Base-by-base conservation (phyloP, 768 basidiomycete genomes). In the Mycena galericulata region DNA sequence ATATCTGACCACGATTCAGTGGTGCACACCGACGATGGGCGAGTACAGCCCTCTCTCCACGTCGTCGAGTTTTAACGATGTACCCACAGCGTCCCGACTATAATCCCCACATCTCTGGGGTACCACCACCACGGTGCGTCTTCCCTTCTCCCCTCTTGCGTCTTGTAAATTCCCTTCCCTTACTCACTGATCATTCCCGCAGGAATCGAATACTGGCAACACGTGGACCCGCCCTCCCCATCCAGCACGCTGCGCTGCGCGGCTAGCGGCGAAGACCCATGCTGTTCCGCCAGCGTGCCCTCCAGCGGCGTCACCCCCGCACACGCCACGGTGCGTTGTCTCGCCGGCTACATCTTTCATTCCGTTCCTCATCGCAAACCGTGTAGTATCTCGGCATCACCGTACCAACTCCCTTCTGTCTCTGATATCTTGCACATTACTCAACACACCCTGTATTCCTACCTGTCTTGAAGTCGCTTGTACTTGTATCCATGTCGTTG, bases 121-220 rank as follows among this genome's bases (percentile, higher is more conserved):
- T 89, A 88, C 74, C 83, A 81, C 60, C 88, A 89, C 62, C 87
- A 88, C 65, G 87, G 87, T 84, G 59, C 40, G 73, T 56, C 17
- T 17, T 47, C 50, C 18, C 32, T 10, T 20, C 14, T 32, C 36
- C 46, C 58, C 30, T 38, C 22, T 2, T 12, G 15, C 32, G 20
- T 8, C 40, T n/a, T n/a, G n/a, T n/a, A n/a, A n/a, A n/a, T 50
- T 30, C 29, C 17, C 45, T 15, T 2, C 59, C 41, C 12, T 22
- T 10, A 22, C 20, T 29, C 12, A 14, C n/a, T 36, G 22, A 32
- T 36, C 22, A 40, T 29, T 14, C 38, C 5, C 43, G 17, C 54
- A 87, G 86, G 86, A 0, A 73, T 86, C 53, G 86, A 87, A 72
- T 87, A 87, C 66, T 88, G 86, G 87, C 82, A 84, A 69, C 78